Evolutionary conservation across 2,329 filamentous ascomycete genomes (phyloP), one percentile per base, ranked within the genome.

Genomic region (Pseudogymnoascus sp.): DNA sequence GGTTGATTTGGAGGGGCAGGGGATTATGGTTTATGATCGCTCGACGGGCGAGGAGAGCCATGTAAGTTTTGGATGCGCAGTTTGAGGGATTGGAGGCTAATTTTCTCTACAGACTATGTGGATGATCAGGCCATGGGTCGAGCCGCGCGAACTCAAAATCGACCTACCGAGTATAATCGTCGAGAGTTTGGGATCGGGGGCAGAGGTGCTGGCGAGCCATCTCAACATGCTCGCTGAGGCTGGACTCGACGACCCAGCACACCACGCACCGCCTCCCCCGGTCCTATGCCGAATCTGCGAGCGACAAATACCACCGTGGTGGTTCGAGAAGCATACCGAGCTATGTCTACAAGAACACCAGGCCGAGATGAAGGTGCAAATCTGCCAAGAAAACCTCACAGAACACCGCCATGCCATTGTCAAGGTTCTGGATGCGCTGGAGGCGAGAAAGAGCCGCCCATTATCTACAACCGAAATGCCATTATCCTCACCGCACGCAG

Each of bases 311-410:
- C 92, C 92, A 4, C 92, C 93, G 0, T 99, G 95, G 95, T 99
- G 95, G 96, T 99, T 99, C 71, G 95, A 99, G 77, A 99, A 98
- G 76, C 95, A 99, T 75, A 96, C 93, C 1, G 96, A 99, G 71
- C 80, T 98, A 19, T 99, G 95, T 73, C 81, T 97, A 63, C 93
- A 98, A 74, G 95, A 99, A 74, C 95, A 99, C 73, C 88, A 90
- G 62, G 93, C 95, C 0, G 95, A 99, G 75, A 96, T 97, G 90
- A 93, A 98, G 71, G 92, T 99, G 3, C 93, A 99, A 74, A 89
- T 98, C 81, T 87, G 93, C 5, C 95, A 99, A 73, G 95, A 99
- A 73, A 92, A 86, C 67, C 80, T 99, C 60, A 90, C 88, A 6
- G 95, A 99, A 73, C 95, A 99, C 76, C 89, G 95, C 5, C 93